Base-by-base conservation (phyloP, 768 basidiomycete genomes). In the Ramaria rubella region DNA sequence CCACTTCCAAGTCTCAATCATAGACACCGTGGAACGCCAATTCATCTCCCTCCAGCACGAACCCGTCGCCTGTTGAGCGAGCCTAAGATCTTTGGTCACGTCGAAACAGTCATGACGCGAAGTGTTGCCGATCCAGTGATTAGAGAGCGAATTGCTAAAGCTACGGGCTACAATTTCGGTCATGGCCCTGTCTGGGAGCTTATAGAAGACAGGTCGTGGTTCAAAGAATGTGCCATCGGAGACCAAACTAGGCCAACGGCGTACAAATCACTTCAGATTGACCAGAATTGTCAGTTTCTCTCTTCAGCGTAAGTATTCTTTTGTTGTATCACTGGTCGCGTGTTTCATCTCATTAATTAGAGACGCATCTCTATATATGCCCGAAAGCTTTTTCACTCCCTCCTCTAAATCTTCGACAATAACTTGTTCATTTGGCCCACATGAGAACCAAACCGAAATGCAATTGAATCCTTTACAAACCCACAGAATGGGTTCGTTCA, bases 111-210 rank as follows among this genome's bases (percentile, higher is more conserved):
- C 88, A 63, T 67, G 64, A 26, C 64, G 73, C 11, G 69, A 74
- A 2, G 63, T 63, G 23, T 65, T 75, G 15, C 78, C 48, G 72
- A 72, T 50, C 58, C 70, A 1, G 72, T 71, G 29, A 69, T 85
- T 38, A 75, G 74, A 1, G 77, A 79, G 49, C 75, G 85, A n/a
- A 69, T 86, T 8, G 82, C 77, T 62, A 87, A 83, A 62, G 74
- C 85, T 0, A 87, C 83, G 85, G 82, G 85, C 0, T 82, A 79
- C 63, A 88, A 87, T 60, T 79, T 87, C 14, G 87, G 89, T 3
- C 66, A 81, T 2, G 90, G 90, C 0, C 87, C 89, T 1, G 62
- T 89, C 5, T 92, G 89, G 88, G 85, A 90, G 58, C 68, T 90
- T 33, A 69, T 79, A 42, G 90, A 93, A 64, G 90, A 93, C 60